Conservation (phyloP, 495 filamentous ascomycete species). For the Achaetomiella virescens region DNA sequence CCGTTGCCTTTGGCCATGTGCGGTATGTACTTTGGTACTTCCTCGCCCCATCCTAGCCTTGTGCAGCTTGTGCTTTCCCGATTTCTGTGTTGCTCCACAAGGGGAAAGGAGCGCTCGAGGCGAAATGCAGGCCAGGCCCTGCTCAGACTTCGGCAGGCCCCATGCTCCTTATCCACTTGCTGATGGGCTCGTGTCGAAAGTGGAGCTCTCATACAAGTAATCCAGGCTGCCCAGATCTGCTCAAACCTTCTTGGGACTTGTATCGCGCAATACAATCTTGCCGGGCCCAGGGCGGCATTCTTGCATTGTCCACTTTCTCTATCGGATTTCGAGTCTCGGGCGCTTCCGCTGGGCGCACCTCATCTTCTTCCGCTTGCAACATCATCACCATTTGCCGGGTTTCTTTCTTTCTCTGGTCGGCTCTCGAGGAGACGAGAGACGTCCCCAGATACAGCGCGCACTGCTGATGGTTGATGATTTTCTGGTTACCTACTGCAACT, state of each 20-base stretch:
- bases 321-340: background rate
- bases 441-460: background rate
- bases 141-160: background rate
- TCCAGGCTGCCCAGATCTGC: conserved; percentile 7
- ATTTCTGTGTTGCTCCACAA: background rate
- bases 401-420: background rate
- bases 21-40: no score
- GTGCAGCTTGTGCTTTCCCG: background rate
- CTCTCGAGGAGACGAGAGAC: background rate
- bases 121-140: background rate
- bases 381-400: background rate
- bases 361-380: background rate
- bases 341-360: background rate
- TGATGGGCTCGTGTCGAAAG: conserved; percentile 9
- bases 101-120: no score
- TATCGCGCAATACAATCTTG: conserved; percentile 9
- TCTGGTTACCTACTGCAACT: background rate
- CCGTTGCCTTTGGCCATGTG: no score
- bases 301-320: conserved; percentile 3
- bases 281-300: background rate
- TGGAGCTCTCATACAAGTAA: conserved; percentile 15
- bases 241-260: conserved; percentile 3
- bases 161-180: background rate
- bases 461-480: background rate
- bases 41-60: background rate